phyloP scores from a whole-genome alignment of 192 early-diverging fungal species.

The Coemansia aciculifera region DNA sequence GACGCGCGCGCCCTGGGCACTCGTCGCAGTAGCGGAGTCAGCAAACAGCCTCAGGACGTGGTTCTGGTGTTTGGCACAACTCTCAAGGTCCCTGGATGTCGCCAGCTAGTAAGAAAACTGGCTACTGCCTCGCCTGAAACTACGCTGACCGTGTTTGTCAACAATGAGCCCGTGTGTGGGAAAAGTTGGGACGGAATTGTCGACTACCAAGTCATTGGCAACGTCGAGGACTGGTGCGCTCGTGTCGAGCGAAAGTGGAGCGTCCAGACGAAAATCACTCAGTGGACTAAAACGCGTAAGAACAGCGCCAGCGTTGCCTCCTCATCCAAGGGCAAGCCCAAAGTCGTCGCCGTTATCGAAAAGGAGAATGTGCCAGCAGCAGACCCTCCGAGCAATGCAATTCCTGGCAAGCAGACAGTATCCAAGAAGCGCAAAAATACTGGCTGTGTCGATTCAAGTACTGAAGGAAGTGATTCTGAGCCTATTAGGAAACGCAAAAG shows the following conservation, averaged over 20 bases:
- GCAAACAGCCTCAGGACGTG: slow-evolving; percentile 29
- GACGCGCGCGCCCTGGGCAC: slow-evolving; percentile 45
- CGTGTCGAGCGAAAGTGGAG: slow-evolving; percentile 40
- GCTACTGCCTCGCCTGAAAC: slow-evolving; percentile 27
- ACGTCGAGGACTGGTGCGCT: slow-evolving; percentile 51
- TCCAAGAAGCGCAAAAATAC: slow-evolving; percentile 12
- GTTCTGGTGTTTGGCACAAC: slow-evolving; percentile 58
- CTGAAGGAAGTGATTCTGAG: not conserved
- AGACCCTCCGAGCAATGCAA: not conserved
- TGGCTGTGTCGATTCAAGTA: not conserved
- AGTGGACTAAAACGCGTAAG: slow-evolving; percentile 39
- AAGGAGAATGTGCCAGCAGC: not conserved
- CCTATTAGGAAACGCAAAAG: not conserved
- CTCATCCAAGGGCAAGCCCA: slow-evolving; percentile 11
- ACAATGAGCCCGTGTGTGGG: slow-evolving; percentile 54
- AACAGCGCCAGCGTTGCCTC: not conserved
- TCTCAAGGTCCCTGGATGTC: slow-evolving; percentile 55
- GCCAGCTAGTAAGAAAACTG: slow-evolving; percentile 45
- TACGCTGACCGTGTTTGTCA: slow-evolving; percentile 41
- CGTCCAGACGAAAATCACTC: slow-evolving; percentile 49
- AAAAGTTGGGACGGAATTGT: slow-evolving; percentile 49
- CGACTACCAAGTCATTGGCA: slow-evolving; percentile 52
- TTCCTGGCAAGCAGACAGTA: not conserved
- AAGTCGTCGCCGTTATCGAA: not conserved
- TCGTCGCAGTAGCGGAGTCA: slow-evolving; percentile 12